These are phyloP conservation scores for Atalantia buxifolia DNA, from an alignment of 345 rosid genomes.

Conservation along the genomic window DNA sequence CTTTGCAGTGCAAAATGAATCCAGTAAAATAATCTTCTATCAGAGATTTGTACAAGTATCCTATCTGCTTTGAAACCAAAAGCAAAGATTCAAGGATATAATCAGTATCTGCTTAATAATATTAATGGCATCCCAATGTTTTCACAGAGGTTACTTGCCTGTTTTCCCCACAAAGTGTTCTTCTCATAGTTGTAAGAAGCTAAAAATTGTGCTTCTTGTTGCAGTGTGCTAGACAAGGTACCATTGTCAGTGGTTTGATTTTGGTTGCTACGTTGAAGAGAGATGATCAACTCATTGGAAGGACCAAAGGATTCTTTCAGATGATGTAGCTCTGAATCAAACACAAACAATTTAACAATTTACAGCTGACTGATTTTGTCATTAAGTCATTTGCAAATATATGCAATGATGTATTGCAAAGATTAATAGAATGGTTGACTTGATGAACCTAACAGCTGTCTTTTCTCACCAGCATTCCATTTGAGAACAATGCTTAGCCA, in stretches of 20 bases:
- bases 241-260: background rate
- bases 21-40: slow-evolving; percentile 31
- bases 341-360: background rate
- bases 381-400: background rate
- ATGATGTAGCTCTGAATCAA: slow-evolving; percentile 6
- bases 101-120: background rate
- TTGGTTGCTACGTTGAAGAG: background rate
- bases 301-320: slow-evolving; percentile 21
- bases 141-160: background rate
- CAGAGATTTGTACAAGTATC: slow-evolving; percentile 18
- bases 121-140: background rate
- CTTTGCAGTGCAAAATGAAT: slow-evolving; percentile 24
- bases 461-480: background rate
- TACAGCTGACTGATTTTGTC: background rate
- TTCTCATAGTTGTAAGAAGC: slow-evolving; percentile 12
- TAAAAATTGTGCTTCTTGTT: background rate
- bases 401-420: background rate
- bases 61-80: slow-evolving; percentile 20
- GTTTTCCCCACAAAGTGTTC: slow-evolving; percentile 17
- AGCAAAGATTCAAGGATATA: background rate
- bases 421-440: background rate
- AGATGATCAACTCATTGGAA: slow-evolving; percentile 24
- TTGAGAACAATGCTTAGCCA: background rate
- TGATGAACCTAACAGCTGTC: background rate
- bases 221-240: slow-evolving; percentile 1